A percentile compares a stretch with the other conserved stretches of the same genome.
Conservation (phyloP, 2,329 filamentous ascomycete genomes). For the Chrysoporthe cubensis region DNA sequence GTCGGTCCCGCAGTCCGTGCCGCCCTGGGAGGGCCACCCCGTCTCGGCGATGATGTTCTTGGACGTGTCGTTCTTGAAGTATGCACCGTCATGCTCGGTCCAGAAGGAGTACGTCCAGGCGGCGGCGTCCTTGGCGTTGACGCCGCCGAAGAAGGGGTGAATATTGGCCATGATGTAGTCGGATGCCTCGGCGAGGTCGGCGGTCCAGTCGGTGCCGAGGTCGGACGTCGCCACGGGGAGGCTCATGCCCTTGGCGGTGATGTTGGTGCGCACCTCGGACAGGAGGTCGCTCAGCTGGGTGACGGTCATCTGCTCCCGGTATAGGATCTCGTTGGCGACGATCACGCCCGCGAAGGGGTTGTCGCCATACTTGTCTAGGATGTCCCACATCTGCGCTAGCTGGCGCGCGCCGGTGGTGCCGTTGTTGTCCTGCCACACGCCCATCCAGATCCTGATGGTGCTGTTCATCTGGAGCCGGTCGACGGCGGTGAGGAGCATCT, state of each 20-base stretch:
- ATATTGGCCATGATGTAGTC: conserved; percentile 97
- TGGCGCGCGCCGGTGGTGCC: conserved; percentile 82
- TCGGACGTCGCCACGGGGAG: conserved; percentile 87
- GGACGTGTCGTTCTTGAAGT: conserved; percentile 64
- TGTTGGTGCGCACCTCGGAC: conserved; percentile 69
- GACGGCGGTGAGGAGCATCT: conserved; percentile 88
- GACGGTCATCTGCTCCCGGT: conserved; percentile 75
- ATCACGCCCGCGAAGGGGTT: conserved; percentile 81
- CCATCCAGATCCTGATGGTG: conserved; percentile 86
- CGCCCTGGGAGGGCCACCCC: conserved; percentile 86
- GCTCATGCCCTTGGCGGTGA: conserved; percentile 67
- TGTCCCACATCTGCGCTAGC: conserved; percentile 79
- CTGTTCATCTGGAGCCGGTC: conserved; percentile 71
- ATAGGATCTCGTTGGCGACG: conserved; percentile 78
- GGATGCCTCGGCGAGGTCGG: conserved; percentile 67
- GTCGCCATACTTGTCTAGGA: conserved; percentile 71
- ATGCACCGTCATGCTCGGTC: conserved; percentile 66
- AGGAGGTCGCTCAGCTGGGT: conserved; percentile 67
- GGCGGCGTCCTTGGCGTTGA: conserved; percentile 68
- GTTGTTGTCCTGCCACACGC: conserved; percentile 90
- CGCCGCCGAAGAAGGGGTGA: conserved; percentile 92
- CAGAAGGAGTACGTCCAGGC: conserved; percentile 86
- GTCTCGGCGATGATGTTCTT: conserved; percentile 88
- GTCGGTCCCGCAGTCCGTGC: conserved; percentile 71
- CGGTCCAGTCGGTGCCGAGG: conserved; percentile 84